phyloP scores from a whole-genome alignment of 257 asterid species.

The Ehretia macrophylla region DNA sequence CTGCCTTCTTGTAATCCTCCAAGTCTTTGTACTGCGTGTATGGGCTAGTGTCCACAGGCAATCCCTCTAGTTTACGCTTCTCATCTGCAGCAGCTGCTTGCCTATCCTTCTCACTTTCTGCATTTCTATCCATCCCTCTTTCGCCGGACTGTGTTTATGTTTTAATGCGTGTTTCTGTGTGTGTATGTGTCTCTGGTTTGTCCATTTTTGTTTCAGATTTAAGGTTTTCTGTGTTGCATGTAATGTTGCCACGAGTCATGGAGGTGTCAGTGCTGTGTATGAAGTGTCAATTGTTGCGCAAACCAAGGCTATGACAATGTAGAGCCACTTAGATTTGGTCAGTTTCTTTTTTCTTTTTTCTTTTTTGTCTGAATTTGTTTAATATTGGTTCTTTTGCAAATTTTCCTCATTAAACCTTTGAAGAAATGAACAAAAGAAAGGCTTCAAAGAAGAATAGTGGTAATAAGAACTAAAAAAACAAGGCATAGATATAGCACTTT shows the following conservation, averaged over 20 bases:
- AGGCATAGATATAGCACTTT: too few species aligned
- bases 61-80: conserved; percentile 37
- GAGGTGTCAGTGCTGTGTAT: conserved; percentile 10
- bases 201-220: not conserved
- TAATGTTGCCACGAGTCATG: conserved; percentile 28
- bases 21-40: conserved; percentile 77
- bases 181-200: too few species aligned
- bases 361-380: too few species aligned
- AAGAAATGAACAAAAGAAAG: too few species aligned
- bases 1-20: conserved; percentile 84
- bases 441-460: too few species aligned
- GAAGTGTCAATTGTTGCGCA: conserved; percentile 28
- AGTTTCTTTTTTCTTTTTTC: too few species aligned
- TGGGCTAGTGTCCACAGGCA: conserved; percentile 72
- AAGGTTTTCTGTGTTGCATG: not conserved
- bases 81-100: conserved; percentile 17
- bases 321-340: conserved; percentile 15
- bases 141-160: conserved; percentile 3
- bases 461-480: too few species aligned
- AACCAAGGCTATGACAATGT: conserved; percentile 22
- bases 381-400: too few species aligned
- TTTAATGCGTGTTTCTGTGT: not conserved
- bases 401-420: too few species aligned
- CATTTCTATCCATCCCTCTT: not conserved
- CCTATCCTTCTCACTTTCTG: conserved; percentile 27